Base-by-base conservation (phyloP, 2,329 filamentous ascomycete species). In the Achaetomium macrosporum region DNA sequence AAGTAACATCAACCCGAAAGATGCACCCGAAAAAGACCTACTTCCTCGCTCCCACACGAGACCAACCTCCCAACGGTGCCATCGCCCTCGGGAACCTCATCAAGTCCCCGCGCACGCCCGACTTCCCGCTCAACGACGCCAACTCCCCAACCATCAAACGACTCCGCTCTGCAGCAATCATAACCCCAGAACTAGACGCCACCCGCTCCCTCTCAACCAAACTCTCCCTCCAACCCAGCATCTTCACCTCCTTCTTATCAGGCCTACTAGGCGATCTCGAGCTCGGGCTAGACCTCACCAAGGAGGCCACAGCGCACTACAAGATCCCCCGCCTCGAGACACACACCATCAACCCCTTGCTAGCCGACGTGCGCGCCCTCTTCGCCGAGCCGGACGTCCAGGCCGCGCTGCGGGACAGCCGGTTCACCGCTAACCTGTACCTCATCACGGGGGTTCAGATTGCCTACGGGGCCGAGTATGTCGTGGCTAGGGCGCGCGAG, bases 51-150 rank as follows among this genome's bases (percentile, higher is more conserved):
- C 42, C 42, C 6, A 33, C 42, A 2, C 42, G 42, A 5, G 42
- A 44, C 29, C 30, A 33, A 10, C 2, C 42, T 19, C 42, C 29
- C 25, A 44, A 25, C 1, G 42, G 42, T 8, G 25, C 42, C 42
- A 44, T 44, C n/a, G 29, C 29, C 9, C 42, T 44, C 29, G 42
- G 42, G 7, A 44, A 44, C n/a, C 42, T 44, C 7, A 44, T 44
- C 42, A 15, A 19, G 12, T 44, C 42, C 25, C 42, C 42, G 9
- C 42, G 42, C 42, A 16, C 29, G 29, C 42, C 42, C 29, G 42
- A 44, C 4, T 44, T 44, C 42, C 42, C 42, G n/a, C 42, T 44
- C 42, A 44, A 44, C 29, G 29, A 33, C 42, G 29, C 42, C 42
- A 44, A 33, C 6, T 44, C 42, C 2, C 42, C 42, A 5, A 44